Evolutionary conservation across 2,329 filamentous ascomycete species (phyloP).

Genomic region (Alternaria dauci): DNA sequence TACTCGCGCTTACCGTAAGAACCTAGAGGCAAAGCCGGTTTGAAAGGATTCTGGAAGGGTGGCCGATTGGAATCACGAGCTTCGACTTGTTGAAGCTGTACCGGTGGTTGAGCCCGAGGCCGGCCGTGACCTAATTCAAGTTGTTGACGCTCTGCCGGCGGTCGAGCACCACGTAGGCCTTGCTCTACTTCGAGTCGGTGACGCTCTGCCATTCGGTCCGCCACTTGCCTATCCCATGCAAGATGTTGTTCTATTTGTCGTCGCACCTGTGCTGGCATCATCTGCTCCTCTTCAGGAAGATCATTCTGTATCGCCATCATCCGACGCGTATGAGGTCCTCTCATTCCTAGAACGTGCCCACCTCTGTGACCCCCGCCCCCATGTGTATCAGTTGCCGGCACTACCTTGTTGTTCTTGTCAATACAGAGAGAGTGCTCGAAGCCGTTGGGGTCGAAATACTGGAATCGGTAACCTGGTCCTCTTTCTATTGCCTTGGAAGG

Average conservation of each 20-base stretch:
- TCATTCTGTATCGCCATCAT: not conserved
- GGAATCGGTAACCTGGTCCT: not conserved
- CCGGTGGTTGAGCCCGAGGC: not conserved
- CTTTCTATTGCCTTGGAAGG: not conserved
- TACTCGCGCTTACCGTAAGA: not conserved
- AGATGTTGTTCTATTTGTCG: not conserved
- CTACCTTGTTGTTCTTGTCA: not conserved
- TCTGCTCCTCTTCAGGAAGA: not conserved
- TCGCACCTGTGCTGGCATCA: not conserved
- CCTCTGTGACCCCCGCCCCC: not conserved
- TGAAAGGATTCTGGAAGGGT: not conserved
- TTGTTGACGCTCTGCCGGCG: not conserved
- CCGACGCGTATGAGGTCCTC: not conserved
- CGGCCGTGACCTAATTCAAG: not conserved
- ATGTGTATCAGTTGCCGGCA: not conserved
- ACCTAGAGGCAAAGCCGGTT: not conserved
- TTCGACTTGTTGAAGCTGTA: not conserved
- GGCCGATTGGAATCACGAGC: not conserved
- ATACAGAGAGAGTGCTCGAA: not conserved
- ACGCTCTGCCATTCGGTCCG: not conserved
- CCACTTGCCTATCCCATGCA: too few species aligned
- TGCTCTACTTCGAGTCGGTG: not conserved
- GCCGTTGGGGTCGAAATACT: not conserved
- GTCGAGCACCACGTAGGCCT: not conserved
- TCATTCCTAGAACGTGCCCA: not conserved